Evolutionary conservation across 805 yeast genomes (phyloP).

Genomic region (Barnettozyma wickerhamii): DNA sequence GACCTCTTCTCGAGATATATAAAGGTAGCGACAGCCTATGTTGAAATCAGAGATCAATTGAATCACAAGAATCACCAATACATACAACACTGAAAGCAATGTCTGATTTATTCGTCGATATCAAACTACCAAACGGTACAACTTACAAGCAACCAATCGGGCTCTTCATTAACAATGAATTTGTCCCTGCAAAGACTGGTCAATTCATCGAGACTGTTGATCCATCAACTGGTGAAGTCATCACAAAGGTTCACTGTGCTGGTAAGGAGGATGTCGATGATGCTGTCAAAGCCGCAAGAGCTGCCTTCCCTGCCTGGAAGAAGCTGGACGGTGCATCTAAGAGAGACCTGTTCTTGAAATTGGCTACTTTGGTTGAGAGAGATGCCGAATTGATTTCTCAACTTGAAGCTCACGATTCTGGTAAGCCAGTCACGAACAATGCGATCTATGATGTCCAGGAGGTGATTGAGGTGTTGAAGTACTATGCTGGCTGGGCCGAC

Average conservation of each 20-base stretch:
- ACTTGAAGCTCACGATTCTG: constrained; percentile 56
- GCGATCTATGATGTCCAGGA: constrained; percentile 58
- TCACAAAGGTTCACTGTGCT: constrained; percentile 49
- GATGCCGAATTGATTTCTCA: constrained; percentile 48
- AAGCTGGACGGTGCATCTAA: constrained; percentile 41
- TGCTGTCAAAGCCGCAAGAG: constrained; percentile 50
- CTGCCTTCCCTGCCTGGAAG: constrained; percentile 49
- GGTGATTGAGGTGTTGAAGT: constrained; percentile 51
- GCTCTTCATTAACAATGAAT: constrained; percentile 71
- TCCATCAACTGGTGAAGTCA: constrained; percentile 51
- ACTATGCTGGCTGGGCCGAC: constrained; percentile 75
- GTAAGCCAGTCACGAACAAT: constrained; percentile 50
- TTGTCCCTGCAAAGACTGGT: constrained; percentile 50
- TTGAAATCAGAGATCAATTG: too few relatives aligned
- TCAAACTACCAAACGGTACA: constrained; percentile 63
- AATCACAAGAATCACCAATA: neutral
- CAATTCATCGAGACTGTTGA: constrained; percentile 33
- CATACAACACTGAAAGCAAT: neutral
- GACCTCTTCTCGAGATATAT: too few relatives aligned
- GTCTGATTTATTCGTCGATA: constrained; percentile 25
- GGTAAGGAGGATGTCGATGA: constrained; percentile 45
- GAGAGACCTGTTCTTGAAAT: constrained; percentile 41
- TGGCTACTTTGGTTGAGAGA: constrained; percentile 46
- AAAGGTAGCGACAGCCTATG: too few relatives aligned
- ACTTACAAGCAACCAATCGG: constrained; percentile 71